A percentile compares a stretch with the other conserved stretches of the same genome.
phyloP scores from a whole-genome alignment of 2,329 filamentous ascomycete genomes.

The Exophiala lecanii-corni region DNA sequence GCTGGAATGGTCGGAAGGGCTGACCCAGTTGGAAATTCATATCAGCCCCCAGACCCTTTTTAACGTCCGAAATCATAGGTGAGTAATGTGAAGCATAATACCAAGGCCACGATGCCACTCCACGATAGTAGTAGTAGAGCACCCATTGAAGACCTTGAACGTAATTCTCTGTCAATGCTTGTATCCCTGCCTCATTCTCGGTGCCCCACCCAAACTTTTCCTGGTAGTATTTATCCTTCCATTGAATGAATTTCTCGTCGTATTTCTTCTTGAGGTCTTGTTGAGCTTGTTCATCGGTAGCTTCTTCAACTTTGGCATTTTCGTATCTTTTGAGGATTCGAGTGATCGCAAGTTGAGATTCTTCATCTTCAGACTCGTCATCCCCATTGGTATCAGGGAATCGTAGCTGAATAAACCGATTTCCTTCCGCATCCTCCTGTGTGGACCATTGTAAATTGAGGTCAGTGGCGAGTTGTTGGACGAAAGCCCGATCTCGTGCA shows the following conservation, averaged over 20 bases:
- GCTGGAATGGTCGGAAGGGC: slow-evolving; percentile 90
- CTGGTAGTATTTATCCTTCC: slow-evolving; percentile 92
- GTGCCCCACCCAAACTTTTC: slow-evolving; percentile 87
- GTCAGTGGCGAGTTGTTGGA: slow-evolving; percentile 75
- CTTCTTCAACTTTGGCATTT: slow-evolving; percentile 77
- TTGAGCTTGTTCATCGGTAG: slow-evolving; percentile 73
- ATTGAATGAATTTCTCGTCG: slow-evolving; percentile 79
- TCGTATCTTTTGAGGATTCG: slow-evolving; percentile 88
- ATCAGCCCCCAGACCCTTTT: slow-evolving; percentile 78
- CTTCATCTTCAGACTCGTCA: slow-evolving; percentile 73
- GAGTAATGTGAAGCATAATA: slow-evolving; percentile 96
- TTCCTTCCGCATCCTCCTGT: slow-evolving; percentile 58
- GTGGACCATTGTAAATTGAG: slow-evolving; percentile 64
- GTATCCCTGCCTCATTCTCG: slow-evolving; percentile 74
- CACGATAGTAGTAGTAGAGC: slow-evolving; percentile 94
- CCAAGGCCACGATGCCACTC: slow-evolving; percentile 98
- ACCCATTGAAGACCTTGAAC: slow-evolving; percentile 98
- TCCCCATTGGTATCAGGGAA: slow-evolving; percentile 50
- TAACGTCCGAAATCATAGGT: slow-evolving; percentile 93
- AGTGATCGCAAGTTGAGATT: slow-evolving; percentile 74
- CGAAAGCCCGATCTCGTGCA: slow-evolving; percentile 86
- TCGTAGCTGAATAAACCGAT: slow-evolving; percentile 61
- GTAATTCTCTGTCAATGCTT: slow-evolving; percentile 86
- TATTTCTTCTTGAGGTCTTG: slow-evolving; percentile 78
- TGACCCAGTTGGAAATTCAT: slow-evolving; percentile 91